Conservation (phyloP, 345 rosid genomes). For the Sisymbrium irio region DNA sequence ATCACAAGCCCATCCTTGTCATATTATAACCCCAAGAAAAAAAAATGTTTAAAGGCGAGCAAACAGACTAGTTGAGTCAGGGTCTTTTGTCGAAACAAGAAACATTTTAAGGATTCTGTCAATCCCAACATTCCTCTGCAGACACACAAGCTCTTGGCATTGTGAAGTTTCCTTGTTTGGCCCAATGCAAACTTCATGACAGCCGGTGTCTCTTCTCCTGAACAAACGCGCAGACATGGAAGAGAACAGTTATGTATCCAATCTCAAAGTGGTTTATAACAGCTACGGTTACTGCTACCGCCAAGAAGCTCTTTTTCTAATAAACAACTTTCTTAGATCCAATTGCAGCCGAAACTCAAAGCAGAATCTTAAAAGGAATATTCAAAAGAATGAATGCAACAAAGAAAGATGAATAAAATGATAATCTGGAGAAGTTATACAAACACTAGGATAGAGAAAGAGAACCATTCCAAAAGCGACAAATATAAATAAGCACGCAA, state of each 20-base stretch:
- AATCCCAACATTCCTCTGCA: no score
- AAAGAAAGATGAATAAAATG: conserved; percentile 26
- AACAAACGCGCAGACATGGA: neutral
- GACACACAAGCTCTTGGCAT: neutral
- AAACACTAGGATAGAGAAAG: conserved; percentile 49
- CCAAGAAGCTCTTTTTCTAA: conserved; percentile 12
- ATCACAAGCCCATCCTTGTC: no score
- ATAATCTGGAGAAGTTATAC: conserved; percentile 34
- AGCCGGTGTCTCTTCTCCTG: neutral
- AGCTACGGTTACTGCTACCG: conserved; percentile 33
- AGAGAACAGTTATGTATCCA: neutral
- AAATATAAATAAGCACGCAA: conserved; percentile 65
- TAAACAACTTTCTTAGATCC: conserved; percentile 32
- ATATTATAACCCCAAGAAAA: no score
- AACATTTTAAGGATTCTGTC: no score
- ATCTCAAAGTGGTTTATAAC: neutral
- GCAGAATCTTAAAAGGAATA: conserved; percentile 24
- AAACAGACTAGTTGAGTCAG: no score
- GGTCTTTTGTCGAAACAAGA: no score
- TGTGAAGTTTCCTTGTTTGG: neutral
- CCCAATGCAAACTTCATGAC: neutral
- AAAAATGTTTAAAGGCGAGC: no score
- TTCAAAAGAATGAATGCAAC: conserved; percentile 28
- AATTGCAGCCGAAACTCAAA: conserved; percentile 18
- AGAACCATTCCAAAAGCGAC: conserved; percentile 39